Base-by-base conservation (phyloP, 1,284 basidiomycete species). In the Melanopsichium pennsylvanicum region DNA sequence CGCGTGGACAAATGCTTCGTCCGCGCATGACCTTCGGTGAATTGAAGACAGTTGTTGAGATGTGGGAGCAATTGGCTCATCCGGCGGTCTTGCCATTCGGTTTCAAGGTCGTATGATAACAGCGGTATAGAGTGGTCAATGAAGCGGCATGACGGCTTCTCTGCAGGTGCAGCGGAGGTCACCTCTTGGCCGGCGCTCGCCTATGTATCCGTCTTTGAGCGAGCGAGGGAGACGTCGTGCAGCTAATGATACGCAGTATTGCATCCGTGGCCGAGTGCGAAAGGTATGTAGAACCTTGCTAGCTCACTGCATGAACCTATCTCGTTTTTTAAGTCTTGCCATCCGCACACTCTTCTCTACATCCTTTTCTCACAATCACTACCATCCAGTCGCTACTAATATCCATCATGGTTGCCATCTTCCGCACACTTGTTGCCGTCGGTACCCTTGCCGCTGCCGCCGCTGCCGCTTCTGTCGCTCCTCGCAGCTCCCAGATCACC, bases 401-500 rank as follows among this genome's bases (percentile, higher is more conserved):
- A 15, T 11, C 19, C 36, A 41, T 9, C 40, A 68, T 69, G 66
- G 59, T 69, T 15, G 59, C 59, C 35, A 47, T 69, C 46, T 7
- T 56, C 38, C 55, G 48, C 22, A 43, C 47, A 27, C 36, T 64
- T 31, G 9, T 51, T 27, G 42, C 60, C 8, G n/a, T 60, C 6
- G 41, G 34, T 19, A 47, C 42, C 7, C 40, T 64, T 4, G 60
- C 45, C 10, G 45, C 47, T n/a, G 39, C 56, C 5, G 56, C 48
- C 5, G 33, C 51, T 26, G 50, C 54, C 18, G 50, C 50, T 1
- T 19, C 59, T 12, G 18, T 57, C 2, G 44, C 50, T 0, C 48
- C 50, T 0, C 67, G 67, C 41, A 64, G 60, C 49, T 64, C 67
- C 32, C 56, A 56, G 41, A 55, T 70, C 37, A 57, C 56, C 25